Evolutionary conservation across 768 basidiomycete genomes (phyloP).

Genomic region (Aureoboletus auriporus): DNA sequence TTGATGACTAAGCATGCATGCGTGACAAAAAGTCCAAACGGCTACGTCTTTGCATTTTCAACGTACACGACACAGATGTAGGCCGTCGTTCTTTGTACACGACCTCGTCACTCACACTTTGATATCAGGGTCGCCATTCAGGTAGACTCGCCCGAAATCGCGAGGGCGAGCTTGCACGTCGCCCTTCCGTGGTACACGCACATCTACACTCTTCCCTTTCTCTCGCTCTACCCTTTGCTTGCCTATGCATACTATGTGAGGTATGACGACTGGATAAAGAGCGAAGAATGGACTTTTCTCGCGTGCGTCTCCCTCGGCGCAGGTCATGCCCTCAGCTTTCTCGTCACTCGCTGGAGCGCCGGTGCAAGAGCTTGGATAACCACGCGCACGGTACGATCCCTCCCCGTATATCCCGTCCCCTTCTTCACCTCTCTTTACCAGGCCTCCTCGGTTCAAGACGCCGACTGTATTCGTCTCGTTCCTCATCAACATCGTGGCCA

Average conservation of each 20-base stretch:
- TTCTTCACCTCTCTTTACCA: conserved; percentile 13
- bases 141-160: conserved; percentile 65
- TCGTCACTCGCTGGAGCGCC: conserved; percentile 87
- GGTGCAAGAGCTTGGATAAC: conserved; percentile 77
- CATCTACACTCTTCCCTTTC: conserved; percentile 72
- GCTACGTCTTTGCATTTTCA: background rate
- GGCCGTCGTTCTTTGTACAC: background rate
- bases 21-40: background rate
- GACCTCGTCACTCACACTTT: background rate
- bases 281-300: conserved; percentile 98
- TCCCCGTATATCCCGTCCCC: background rate
- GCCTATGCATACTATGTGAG: conserved; percentile 90
- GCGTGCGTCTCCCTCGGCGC: conserved; percentile 81
- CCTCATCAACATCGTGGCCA: conserved; percentile 80
- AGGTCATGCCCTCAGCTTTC: conserved; percentile 88
- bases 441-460: conserved; percentile 66
- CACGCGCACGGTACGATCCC: conserved; percentile 55
- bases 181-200: conserved; percentile 66
- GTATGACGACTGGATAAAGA: conserved; percentile 87
- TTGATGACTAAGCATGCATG: conserved; percentile 18
- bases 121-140: conserved; percentile 39
- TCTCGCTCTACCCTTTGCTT: conserved; percentile 76
- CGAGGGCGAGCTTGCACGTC: conserved; percentile 60
- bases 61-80: conserved; percentile 19
- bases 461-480: conserved; percentile 77